These are phyloP conservation scores for Fonsecaea monophora DNA, from an alignment of 2,329 filamentous ascomycete genomes.

Conservation along the genomic window DNA sequence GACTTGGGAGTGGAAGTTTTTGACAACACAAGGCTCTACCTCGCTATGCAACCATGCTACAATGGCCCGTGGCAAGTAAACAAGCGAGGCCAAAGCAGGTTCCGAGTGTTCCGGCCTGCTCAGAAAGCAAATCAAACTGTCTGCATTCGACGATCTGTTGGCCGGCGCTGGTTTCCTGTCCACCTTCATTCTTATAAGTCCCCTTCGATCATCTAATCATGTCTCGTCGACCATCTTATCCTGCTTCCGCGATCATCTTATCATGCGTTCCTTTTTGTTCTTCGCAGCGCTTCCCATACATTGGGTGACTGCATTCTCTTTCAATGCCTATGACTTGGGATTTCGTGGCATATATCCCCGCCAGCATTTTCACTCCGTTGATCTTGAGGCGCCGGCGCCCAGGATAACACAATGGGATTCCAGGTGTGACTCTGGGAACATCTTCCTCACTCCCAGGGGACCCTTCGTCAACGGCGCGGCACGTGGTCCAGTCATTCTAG, in stretches of 20 bases:
- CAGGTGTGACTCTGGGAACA: slow-evolving; percentile 48
- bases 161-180: neutral
- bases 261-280: slow-evolving; percentile 22
- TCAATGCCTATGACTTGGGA: slow-evolving; percentile 34
- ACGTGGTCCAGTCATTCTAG: slow-evolving; percentile 33
- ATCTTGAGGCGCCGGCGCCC: slow-evolving; percentile 33
- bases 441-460: slow-evolving; percentile 31
- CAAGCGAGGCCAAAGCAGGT: neutral
- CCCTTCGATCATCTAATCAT: neutral
- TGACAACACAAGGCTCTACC: neutral
- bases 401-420: slow-evolving; percentile 42
- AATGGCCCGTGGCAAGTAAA: neutral
- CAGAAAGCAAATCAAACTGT: neutral
- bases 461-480: slow-evolving; percentile 29
- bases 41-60: neutral
- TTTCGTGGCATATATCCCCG: slow-evolving; percentile 37
- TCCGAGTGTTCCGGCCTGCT: slow-evolving; percentile 10
- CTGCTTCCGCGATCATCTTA: neutral
- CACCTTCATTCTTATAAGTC: neutral
- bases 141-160: slow-evolving; percentile 1
- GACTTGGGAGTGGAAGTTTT: neutral
- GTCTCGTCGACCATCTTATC: neutral
- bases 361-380: slow-evolving; percentile 32
- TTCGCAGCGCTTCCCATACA: slow-evolving; percentile 13
- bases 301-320: slow-evolving; percentile 27